Percentiles rank a stretch among this genome's conserved stretches.
phyloP scores from a whole-genome alignment of 1,284 basidiomycete genomes.

The Coniferiporia weirii region DNA sequence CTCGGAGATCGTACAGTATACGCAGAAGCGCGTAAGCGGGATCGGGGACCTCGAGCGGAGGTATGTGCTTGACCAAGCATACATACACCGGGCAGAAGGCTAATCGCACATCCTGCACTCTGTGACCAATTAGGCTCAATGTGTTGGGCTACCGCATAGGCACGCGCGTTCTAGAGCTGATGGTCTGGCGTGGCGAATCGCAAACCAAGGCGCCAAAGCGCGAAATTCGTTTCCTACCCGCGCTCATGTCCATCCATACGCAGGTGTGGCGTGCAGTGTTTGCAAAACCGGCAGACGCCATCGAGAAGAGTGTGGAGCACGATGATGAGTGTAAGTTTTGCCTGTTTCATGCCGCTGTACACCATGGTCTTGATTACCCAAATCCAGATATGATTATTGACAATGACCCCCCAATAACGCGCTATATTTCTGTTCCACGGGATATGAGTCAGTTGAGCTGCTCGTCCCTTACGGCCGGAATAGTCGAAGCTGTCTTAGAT shows the following conservation, averaged over 20 bases:
- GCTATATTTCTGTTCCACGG: constrained; percentile 87
- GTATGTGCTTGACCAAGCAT: constrained; percentile 31
- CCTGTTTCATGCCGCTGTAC: background rate
- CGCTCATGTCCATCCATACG: constrained; percentile 87
- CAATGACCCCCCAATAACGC: constrained; percentile 90
- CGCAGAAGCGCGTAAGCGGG: constrained; percentile 89
- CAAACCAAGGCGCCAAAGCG: constrained; percentile 78
- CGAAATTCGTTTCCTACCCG: constrained; percentile 83
- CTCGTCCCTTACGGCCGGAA: constrained; percentile 94
- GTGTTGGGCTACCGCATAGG: constrained; percentile 89
- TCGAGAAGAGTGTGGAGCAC: constrained; percentile 94
- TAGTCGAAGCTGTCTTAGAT: constrained; percentile 96
- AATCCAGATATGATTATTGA: constrained; percentile 93
- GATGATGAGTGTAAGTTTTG: constrained; percentile 82
- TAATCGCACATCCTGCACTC: background rate
- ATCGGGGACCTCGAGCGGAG: constrained; percentile 91
- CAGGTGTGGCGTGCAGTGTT: constrained; percentile 94
- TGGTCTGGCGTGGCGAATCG: constrained; percentile 67
- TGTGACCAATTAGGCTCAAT: constrained; percentile 58
- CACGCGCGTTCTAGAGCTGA: constrained; percentile 73
- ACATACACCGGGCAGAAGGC: too few relatives aligned
- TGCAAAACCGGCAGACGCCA: constrained; percentile 87
- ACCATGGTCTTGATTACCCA: constrained; percentile 1
- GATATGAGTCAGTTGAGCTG: constrained; percentile 94
- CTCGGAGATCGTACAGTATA: constrained; percentile 90